Conservation (phyloP, 305 asterid species). For the Plantago coronopus region DNA sequence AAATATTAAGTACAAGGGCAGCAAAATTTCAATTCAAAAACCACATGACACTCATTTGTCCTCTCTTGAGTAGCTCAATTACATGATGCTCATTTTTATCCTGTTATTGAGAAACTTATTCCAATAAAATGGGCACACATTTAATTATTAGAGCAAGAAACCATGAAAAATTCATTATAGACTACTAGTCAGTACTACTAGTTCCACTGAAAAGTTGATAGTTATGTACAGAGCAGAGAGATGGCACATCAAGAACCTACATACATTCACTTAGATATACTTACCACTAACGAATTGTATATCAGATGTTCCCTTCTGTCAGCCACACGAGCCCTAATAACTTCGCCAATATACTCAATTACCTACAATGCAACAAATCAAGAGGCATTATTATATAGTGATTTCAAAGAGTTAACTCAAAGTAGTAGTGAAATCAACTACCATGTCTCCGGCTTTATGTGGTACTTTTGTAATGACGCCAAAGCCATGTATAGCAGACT, state of each 20-base stretch:
- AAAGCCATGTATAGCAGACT: constrained; percentile 93
- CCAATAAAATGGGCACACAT: too few species aligned
- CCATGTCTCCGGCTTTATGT: constrained; percentile 98
- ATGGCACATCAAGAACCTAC: not conserved
- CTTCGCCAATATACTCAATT: constrained; percentile 90
- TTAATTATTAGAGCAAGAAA: too few species aligned
- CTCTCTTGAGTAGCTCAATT: not conserved
- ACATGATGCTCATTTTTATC: not conserved
- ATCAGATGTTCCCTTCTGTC: constrained; percentile 90
- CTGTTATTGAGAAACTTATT: too few species aligned
- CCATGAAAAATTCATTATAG: too few species aligned
- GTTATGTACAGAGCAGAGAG: too few species aligned
- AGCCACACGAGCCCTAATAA: constrained; percentile 85
- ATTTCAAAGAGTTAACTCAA: constrained; percentile 12
- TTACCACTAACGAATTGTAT: constrained; percentile 92
- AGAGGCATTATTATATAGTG: constrained; percentile 12
- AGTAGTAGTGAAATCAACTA: constrained; percentile 34
- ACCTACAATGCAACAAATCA: constrained; percentile 45
- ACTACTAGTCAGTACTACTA: too few species aligned
- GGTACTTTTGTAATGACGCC: constrained; percentile 85
- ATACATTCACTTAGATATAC: constrained; percentile 25
- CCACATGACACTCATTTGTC: not conserved
- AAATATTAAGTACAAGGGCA: not conserved
- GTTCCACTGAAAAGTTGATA: too few species aligned
- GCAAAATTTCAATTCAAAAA: not conserved